A percentile compares a stretch with the other conserved stretches of the same genome.
phyloP scores from a whole-genome alignment of 2,329 filamentous ascomycete species.

The Leptographium lundbergii region DNA sequence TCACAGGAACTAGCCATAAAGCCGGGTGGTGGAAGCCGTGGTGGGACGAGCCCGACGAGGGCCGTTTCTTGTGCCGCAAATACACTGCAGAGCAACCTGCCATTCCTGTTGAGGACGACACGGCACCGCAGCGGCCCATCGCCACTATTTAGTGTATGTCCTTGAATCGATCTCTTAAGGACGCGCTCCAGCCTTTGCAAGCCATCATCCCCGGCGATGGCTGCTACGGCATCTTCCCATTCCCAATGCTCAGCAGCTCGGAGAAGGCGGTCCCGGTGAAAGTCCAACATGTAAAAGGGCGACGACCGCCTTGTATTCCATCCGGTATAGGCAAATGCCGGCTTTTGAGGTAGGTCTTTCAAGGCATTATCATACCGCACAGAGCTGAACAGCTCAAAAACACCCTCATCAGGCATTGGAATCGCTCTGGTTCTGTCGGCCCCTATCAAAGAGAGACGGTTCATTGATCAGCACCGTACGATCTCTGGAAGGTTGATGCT shows the following conservation, averaged over 20 bases:
- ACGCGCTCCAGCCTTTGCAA: conserved; percentile 28
- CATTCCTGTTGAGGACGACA: conserved; percentile 38
- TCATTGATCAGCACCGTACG: neutral
- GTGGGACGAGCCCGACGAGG: conserved; percentile 44
- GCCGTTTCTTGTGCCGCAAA: conserved; percentile 24
- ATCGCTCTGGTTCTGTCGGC: neutral
- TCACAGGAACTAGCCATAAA: conserved; percentile 11
- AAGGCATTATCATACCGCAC: conserved; percentile 58
- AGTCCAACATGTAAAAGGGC: conserved; percentile 66
- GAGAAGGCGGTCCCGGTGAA: conserved; percentile 69
- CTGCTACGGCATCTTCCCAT: conserved; percentile 34
- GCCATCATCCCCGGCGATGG: conserved; percentile 32
- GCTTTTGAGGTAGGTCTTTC: conserved; percentile 23
- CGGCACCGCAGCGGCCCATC: conserved; percentile 35
- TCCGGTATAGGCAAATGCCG: conserved; percentile 26
- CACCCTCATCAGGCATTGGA: conserved; percentile 17
- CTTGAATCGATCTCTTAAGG: conserved; percentile 2
- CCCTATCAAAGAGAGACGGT: neutral
- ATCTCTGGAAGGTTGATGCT: neutral
- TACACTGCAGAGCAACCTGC: conserved; percentile 30
- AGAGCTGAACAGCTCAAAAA: conserved; percentile 55
- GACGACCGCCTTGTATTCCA: conserved; percentile 43
- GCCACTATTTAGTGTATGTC: neutral
- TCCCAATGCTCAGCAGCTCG: conserved; percentile 44
- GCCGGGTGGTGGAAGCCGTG: conserved; percentile 34